Base-by-base conservation (phyloP, 345 rosid species). In the Ceriops tagal region DNA sequence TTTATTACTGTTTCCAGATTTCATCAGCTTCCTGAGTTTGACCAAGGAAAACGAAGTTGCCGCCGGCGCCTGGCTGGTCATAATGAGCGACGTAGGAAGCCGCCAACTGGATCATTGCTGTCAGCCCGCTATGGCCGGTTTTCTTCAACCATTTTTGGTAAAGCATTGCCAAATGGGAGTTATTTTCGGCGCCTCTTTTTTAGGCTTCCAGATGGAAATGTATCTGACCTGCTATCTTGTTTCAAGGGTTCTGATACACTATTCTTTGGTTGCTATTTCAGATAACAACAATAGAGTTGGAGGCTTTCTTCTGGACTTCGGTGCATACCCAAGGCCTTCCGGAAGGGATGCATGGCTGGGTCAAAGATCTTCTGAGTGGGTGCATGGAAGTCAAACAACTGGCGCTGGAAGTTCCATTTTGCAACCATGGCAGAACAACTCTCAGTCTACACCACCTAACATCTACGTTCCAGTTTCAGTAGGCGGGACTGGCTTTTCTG, bases 1-100 rank as follows among this genome's bases (percentile, higher is more conserved):
- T 1, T 64, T 43, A 15, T 43, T 13, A 43, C 20, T 26, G 19
- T 57, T 34, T 37, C 27, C 76, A 95, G 99, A 81, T 95, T 95
- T 84, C 99, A 95, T 77, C 93, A 73, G 77, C 98, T 95, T 68
- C 72, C 89, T 16, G 99, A 92, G 74, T 95, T 95, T 76, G 99
- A 95, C 84, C 87, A 90, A 82, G 96, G 88, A 61, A 95, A 95
- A 71, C 77, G 99, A 53, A 95, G 99, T 68, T 95, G 99, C 66
- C 93, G 99, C 30, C 87, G 96, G 73, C 88, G 97, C 77, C 84
- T 95, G 26, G 98, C 98, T 19, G 97, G 97, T 18, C 99, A 95
- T 69, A 95, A 95, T 22, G 99, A 90, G 77, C 92, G 99, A 13
- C 78, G 98, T 4, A 89, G 99, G 85, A 95, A 95, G 82, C 98